Conservation (phyloP, 169 alveolate species). For the Amoebophrya sp. region DNA sequence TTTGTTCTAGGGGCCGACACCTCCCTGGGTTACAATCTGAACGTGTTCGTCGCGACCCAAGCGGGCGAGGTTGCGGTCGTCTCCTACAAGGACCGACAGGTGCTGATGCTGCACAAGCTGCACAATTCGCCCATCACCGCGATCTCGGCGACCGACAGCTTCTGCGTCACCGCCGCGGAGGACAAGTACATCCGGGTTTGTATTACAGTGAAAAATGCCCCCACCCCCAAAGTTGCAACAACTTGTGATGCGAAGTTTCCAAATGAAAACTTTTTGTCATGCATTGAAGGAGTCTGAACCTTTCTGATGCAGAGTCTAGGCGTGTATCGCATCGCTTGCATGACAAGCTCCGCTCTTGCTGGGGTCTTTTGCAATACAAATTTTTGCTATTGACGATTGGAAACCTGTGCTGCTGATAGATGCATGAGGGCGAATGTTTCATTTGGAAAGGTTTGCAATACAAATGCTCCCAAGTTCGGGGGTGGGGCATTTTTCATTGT, state of each 20-base stretch:
- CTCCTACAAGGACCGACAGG: conserved; percentile 58
- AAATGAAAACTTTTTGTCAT: too few relatives aligned
- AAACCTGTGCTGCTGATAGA: neutral
- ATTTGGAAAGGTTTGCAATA: too few relatives aligned
- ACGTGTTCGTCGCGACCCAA: conserved; percentile 65
- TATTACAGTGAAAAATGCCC: too few relatives aligned
- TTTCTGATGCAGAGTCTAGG: too few relatives aligned
- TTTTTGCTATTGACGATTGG: too few relatives aligned
- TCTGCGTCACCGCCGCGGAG: conserved; percentile 80
- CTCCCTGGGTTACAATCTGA: conserved; percentile 51
- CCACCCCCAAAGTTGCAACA: too few relatives aligned
- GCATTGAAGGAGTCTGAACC: too few relatives aligned
- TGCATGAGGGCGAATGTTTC: too few relatives aligned
- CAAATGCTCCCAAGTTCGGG: too few relatives aligned
- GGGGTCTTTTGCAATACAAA: neutral
- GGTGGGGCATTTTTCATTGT: neutral
- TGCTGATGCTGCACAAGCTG: conserved; percentile 67
- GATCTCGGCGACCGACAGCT: conserved; percentile 73
- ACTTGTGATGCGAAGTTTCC: too few relatives aligned
- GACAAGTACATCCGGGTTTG: conserved; percentile 63
- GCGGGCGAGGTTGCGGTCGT: conserved; percentile 69
- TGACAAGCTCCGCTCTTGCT: neutral
- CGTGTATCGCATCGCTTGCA: too few relatives aligned
- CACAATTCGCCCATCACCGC: conserved; percentile 73
- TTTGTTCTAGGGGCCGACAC: too few relatives aligned